Base-by-base conservation (phyloP, 805 yeast species). In the Suhomyces tanzawaensis region DNA sequence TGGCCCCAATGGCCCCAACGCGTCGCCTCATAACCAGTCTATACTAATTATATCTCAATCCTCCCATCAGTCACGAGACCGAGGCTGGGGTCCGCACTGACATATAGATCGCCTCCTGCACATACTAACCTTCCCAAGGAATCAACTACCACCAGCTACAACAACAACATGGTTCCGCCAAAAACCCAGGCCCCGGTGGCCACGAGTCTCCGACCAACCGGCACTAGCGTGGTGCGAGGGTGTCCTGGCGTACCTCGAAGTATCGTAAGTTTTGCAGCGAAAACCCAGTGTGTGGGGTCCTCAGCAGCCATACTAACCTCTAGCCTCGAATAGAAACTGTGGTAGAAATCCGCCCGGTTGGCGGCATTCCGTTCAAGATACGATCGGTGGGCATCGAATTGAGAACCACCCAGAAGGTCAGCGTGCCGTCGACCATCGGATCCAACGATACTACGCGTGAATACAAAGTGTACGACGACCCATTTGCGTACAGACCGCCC, bases 221-320 rank as follows among this genome's bases (percentile, higher is more conserved):
- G 73, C 32, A 63, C 67, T 19, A 66, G 77, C n/a, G 60, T 77
- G 0, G 77, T 81, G 2, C 61, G 71, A 34, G 88, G 88, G 3
- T 78, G 84, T 57, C 86, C 87, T 0, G 88, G 88, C 0, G 77
- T 81, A 1, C 77, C 82, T 1, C 71, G 78, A 36, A 79, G 73
- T 30, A 52, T 68, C 19, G 64, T 57, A 54, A 26, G 64, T 57
- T n/a, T n/a, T n/a, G n/a, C n/a, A 19, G 19, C 12, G 11, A 4
- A n/a, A 16, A 21, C n/a, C n/a, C n/a, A n/a, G n/a, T n/a, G n/a
- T n/a, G n/a, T n/a, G 27, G 13, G 13, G 27, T 14, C 19, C 13
- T 18, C 5, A 13, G 15, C 27, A 12, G 9, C 24, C 11, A 13
- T 44, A 42, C 54, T 48, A 46, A 51, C 49, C 3, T 26, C 4